phyloP scores from a whole-genome alignment of 352 stramenopile genomes.

The Phytophthora vignae region DNA sequence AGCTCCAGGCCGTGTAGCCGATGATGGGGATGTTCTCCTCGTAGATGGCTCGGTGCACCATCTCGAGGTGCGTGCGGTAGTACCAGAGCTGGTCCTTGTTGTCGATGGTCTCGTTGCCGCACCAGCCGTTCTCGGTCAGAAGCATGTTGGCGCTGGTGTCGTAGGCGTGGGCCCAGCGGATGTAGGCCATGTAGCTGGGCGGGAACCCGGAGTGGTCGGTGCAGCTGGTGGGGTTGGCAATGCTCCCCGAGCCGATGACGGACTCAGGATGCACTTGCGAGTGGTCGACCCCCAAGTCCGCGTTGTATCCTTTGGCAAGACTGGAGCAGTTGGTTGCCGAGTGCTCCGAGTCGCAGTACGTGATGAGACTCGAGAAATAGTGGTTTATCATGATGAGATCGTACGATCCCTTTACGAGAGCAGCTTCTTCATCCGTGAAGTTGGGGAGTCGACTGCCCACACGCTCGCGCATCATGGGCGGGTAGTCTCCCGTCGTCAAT shows the following conservation, averaged over 20 bases:
- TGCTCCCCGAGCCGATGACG: slow-evolving; percentile 39
- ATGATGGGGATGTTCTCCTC: slow-evolving; percentile 68
- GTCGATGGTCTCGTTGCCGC: slow-evolving; percentile 61
- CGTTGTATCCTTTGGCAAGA: too few species aligned
- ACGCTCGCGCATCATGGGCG: too few species aligned
- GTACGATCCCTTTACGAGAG: too few species aligned
- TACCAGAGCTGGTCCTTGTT: slow-evolving; percentile 72
- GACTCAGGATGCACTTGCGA: neutral
- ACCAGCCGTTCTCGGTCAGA: slow-evolving; percentile 78
- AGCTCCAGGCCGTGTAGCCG: slow-evolving; percentile 92
- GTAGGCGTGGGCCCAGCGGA: slow-evolving; percentile 57
- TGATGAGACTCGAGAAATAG: too few species aligned
- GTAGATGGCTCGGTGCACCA: slow-evolving; percentile 58
- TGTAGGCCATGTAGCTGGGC: slow-evolving; percentile 54
- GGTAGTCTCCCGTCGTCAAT: too few species aligned
- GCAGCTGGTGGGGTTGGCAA: slow-evolving; percentile 32
- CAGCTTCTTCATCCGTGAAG: too few species aligned
- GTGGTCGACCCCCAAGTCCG: too few species aligned
- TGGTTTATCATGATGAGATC: too few species aligned
- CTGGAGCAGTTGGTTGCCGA: too few species aligned
- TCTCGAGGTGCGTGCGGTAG: slow-evolving; percentile 54
- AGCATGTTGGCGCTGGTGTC: slow-evolving; percentile 49
- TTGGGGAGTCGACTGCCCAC: too few species aligned
- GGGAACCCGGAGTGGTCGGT: slow-evolving; percentile 51
- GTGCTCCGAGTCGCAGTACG: too few species aligned